A percentile compares a stretch with the other conserved stretches of the same genome.
Evolutionary conservation across 768 basidiomycete species (phyloP).

Genomic region (Boletus rubescentipes): DNA sequence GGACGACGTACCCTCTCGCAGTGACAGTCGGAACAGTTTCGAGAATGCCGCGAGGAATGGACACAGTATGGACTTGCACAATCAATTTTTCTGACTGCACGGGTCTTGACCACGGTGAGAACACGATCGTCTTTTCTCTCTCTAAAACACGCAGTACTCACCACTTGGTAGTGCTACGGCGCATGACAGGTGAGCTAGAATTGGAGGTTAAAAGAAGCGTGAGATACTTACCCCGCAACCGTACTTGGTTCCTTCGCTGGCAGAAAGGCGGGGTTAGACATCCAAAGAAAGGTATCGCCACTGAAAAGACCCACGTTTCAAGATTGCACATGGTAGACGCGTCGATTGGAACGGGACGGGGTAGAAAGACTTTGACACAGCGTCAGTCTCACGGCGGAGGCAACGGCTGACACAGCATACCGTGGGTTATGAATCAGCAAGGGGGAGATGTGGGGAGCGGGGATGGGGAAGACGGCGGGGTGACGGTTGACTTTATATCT

Average conservation of each 20-base stretch:
- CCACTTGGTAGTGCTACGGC: constrained; percentile 65
- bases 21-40: constrained; percentile 40
- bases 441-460: constrained; percentile 13
- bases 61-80: constrained; percentile 38
- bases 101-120: constrained; percentile 29
- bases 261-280: constrained; percentile 28
- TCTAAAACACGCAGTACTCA: constrained; percentile 40
- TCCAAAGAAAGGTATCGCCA: constrained; percentile 16
- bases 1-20: constrained; percentile 43
- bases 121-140: neutral
- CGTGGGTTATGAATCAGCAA: constrained; percentile 5
- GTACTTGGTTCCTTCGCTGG: constrained; percentile 71
- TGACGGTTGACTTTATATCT: constrained; percentile 34
- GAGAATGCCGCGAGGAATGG: constrained; percentile 40
- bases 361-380: constrained; percentile 4
- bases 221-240: constrained; percentile 58
- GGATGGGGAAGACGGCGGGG: constrained; percentile 11
- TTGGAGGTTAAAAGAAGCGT: constrained; percentile 14
- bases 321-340: constrained; percentile 51
- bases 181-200: constrained; percentile 7
- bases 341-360: constrained; percentile 7
- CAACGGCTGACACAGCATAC: constrained; percentile 15
- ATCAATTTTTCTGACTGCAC: constrained; percentile 35
- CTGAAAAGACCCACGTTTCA: constrained; percentile 44
- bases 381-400: constrained; percentile 2